Percentiles rank a stretch among this genome's conserved stretches.
Evolutionary conservation across 2,329 filamentous ascomycete genomes (phyloP).

Genomic region (Chaetothyriales sp.): DNA sequence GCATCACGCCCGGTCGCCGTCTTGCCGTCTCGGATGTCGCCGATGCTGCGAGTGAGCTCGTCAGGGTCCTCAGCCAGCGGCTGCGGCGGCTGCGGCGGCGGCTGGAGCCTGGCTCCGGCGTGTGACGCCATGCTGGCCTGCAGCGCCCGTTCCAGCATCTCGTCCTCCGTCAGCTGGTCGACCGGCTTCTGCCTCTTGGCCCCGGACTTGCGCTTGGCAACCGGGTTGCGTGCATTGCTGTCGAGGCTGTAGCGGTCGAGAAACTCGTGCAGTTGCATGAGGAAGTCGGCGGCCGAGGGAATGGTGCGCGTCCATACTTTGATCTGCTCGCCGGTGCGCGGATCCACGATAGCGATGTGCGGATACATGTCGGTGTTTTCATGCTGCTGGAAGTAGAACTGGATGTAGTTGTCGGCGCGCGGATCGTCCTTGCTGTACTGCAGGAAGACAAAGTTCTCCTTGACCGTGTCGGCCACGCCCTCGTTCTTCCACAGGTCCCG

Average conservation of each 20-base stretch:
- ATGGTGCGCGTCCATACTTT: slow-evolving; percentile 87
- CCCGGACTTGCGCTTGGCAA: slow-evolving; percentile 63
- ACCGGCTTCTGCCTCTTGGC: slow-evolving; percentile 58
- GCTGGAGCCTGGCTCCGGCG: slow-evolving; percentile 16
- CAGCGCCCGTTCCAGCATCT: slow-evolving; percentile 90
- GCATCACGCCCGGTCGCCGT: slow-evolving; percentile 27
- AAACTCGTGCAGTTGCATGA: slow-evolving; percentile 86
- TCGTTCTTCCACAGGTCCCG: slow-evolving; percentile 90
- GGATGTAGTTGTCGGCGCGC: slow-evolving; percentile 64
- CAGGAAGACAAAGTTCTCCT: slow-evolving; percentile 88
- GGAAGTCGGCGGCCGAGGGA: slow-evolving; percentile 62
- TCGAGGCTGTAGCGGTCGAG: slow-evolving; percentile 92
- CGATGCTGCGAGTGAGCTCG: slow-evolving; percentile 59
- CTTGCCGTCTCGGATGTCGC: slow-evolving; percentile 42
- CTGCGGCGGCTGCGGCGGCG: slow-evolving; percentile 24
- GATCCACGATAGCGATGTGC: slow-evolving; percentile 90
- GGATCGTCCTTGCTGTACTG: slow-evolving; percentile 83
- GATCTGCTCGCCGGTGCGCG: slow-evolving; percentile 88
- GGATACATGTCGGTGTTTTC: slow-evolving; percentile 85
- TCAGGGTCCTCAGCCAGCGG: slow-evolving; percentile 61
- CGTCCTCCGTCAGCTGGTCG: slow-evolving; percentile 85
- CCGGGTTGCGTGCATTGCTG: slow-evolving; percentile 79
- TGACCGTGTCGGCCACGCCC: slow-evolving; percentile 62
- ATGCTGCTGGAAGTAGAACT: slow-evolving; percentile 72
- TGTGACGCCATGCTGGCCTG: slow-evolving; percentile 66